Evolutionary conservation across 2,329 filamentous ascomycete genomes (phyloP), one percentile per base, ranked within the genome.

Genomic region (Polytolypa hystricis): DNA sequence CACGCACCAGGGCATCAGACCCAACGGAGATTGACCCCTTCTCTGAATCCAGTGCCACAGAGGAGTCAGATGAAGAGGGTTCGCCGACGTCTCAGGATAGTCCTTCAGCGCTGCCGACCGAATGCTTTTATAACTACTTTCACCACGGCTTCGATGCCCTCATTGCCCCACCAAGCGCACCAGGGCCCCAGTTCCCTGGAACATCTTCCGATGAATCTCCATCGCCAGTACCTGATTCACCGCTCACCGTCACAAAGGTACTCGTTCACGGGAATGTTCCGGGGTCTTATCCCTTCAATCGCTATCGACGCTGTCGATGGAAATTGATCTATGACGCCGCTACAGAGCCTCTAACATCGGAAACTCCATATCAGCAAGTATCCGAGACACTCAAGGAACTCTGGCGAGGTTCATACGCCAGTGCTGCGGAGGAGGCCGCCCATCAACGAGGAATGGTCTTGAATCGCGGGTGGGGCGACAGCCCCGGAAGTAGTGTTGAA

Each of bases 81-180:
- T 58, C 60, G 19, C 67, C 45, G 64, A 69, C 55, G 47, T 77
- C 60, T 3, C 74, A 77, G 1, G 73, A 77, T 3, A 84, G 93
- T 54, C 61, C 67, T 25, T 55, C 58, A 4, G 56, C 54, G 5
- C 44, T 62, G n/a, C 54, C 61, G 3, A 54, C 61, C 5, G 69
- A 73, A 49, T 86, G 80, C 46, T 98, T 96, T 56, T 95, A 91
- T 62, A 96, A 96, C 57, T 98, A 98, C 57, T 98, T 95, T 55
- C 81, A 89, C 46, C 79, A 94, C 43, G 91, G 91, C 2, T 93
- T 98, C 53, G 91, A 98, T 57, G 74, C 95, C 7, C 70, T 96
- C 4, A 74, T 98, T n/a, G 93, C 89, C 1, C 77, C 78, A 19
- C 81, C 84, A 0, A 76, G 74, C 0, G 55, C 70, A 4, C 68